These are phyloP conservation scores for Biscutella auriculata DNA, from an alignment of 441 rosid genomes.

Conservation along the genomic window DNA sequence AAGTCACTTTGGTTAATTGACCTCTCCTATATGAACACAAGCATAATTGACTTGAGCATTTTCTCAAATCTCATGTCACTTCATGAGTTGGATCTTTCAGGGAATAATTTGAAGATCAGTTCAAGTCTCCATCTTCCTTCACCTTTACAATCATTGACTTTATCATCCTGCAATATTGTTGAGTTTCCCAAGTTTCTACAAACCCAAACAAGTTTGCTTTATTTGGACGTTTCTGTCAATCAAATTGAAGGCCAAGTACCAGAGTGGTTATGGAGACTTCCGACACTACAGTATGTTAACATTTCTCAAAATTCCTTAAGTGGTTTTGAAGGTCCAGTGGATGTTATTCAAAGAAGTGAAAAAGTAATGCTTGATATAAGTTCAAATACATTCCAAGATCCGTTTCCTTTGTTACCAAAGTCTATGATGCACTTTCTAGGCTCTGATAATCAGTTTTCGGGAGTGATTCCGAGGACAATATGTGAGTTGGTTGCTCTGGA, in stretches of 20 bases:
- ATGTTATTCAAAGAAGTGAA: neutral
- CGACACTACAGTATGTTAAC: neutral
- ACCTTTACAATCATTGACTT: fast-evolving
- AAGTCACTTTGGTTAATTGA: neutral
- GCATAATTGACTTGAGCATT: neutral
- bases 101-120: neutral
- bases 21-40: neutral
- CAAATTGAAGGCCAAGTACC: conserved; percentile 7
- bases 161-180: neutral
- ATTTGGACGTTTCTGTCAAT: conserved; percentile 8
- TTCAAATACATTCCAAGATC: neutral
- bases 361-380: neutral
- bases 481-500: neutral
- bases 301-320: neutral
- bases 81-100: neutral
- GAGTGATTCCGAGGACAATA: neutral
- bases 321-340: neutral
- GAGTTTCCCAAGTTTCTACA: conserved; percentile 11
- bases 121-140: neutral
- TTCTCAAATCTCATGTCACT: neutral
- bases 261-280: neutral
- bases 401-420: conserved; percentile 5
- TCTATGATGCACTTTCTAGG: neutral
- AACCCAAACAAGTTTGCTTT: neutral
- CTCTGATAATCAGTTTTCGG: neutral